phyloP scores from a whole-genome alignment of 2,329 filamentous ascomycete genomes.

The Beauveria varroae region DNA sequence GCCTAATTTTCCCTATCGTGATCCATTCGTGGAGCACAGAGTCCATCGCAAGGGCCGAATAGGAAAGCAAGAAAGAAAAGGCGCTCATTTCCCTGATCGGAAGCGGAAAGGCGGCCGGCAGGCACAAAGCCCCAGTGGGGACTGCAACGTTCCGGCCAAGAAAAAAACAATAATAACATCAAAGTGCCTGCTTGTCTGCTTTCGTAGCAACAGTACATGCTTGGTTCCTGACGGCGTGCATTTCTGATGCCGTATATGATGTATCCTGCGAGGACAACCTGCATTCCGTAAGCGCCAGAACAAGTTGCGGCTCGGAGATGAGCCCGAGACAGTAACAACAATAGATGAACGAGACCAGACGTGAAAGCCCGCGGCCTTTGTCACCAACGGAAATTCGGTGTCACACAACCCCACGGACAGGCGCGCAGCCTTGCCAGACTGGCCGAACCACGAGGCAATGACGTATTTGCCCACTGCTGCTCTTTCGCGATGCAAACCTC shows the following conservation, averaged over 20 bases:
- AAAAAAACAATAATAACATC: neutral
- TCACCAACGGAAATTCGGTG: neutral
- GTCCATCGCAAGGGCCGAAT: conserved; percentile 8
- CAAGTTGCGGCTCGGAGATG: neutral
- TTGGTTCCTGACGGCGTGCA: neutral
- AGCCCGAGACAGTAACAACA: conserved; percentile 9
- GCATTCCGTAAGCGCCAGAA: conserved; percentile 6
- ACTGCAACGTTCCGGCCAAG: conserved; percentile 1
- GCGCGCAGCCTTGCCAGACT: neutral
- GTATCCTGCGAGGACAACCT: neutral
- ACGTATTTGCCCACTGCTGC: neutral
- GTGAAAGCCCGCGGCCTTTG: neutral
- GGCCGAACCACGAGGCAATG: neutral
- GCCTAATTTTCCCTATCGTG: neutral
- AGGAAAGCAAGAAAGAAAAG: neutral
- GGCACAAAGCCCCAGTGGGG: neutral
- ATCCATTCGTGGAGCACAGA: neutral
- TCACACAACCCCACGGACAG: neutral
- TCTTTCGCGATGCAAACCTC: neutral
- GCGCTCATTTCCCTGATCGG: conserved; percentile 3
- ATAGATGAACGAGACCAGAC: neutral
- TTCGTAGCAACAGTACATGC: neutral
- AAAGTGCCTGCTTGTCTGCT: neutral
- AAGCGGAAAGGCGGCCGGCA: conserved; percentile 7
- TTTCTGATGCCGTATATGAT: neutral